Evolutionary conservation across 108 stramenopile genomes (phyloP).

Genomic region (Cyclotella sp.): DNA sequence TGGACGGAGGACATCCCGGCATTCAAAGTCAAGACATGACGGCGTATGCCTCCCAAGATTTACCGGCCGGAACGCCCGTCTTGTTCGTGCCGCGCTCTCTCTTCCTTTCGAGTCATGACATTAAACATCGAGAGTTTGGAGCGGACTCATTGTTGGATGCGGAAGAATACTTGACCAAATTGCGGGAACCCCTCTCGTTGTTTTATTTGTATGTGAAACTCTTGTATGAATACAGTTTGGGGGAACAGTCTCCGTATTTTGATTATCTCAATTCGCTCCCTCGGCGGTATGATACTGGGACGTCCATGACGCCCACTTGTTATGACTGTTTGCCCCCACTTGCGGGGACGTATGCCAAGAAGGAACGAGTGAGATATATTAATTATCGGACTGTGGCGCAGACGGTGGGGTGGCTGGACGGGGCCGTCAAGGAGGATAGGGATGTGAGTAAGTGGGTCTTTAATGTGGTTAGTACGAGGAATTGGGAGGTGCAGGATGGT

Average conservation of each 20-base stretch:
- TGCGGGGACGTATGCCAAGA: slow-evolving; percentile 43
- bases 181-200: slow-evolving; percentile 24
- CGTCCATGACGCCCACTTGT: slow-evolving; percentile 58
- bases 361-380: slow-evolving; percentile 46
- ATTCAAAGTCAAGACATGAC: slow-evolving; percentile 42
- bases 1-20: neutral
- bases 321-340: slow-evolving; percentile 48
- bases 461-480: slow-evolving; percentile 43
- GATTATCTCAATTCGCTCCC: slow-evolving; percentile 61
- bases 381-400: slow-evolving; percentile 44
- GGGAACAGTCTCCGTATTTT: slow-evolving; percentile 37
- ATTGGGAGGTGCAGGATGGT: slow-evolving; percentile 16
- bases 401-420: slow-evolving; percentile 35
- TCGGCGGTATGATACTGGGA: slow-evolving; percentile 50
- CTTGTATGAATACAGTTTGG: slow-evolving; percentile 56
- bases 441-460: slow-evolving; percentile 41
- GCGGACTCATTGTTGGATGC: slow-evolving; percentile 35
- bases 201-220: slow-evolving; percentile 53
- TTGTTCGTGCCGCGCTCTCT: slow-evolving; percentile 51
- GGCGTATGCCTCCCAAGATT: slow-evolving; percentile 45
- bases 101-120: slow-evolving; percentile 38
- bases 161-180: slow-evolving; percentile 23
- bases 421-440: slow-evolving; percentile 46
- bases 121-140: slow-evolving; percentile 45
- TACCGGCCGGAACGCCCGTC: slow-evolving; percentile 55